Percentiles rank a stretch among this genome's conserved stretches.
Evolutionary conservation across 805 yeast genomes (phyloP).

Genomic region (Wickerhamomyces sydowiorum): DNA sequence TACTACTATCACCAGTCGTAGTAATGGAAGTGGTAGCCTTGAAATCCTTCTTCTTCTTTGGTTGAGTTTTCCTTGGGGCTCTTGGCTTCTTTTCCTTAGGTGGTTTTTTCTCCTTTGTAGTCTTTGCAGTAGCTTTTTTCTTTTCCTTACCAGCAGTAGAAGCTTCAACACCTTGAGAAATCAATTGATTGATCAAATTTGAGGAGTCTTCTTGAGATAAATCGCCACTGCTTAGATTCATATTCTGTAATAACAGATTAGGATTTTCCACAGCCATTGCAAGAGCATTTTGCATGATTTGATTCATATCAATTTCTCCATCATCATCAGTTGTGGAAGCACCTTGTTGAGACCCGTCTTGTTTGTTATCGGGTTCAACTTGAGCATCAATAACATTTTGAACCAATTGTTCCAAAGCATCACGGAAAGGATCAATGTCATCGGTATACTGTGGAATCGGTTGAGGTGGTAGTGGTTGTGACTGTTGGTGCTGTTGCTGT

Average conservation of each 20-base stretch:
- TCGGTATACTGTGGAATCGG: background rate
- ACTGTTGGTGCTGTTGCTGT: conserved; percentile 5
- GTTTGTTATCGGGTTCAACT: conserved; percentile 8
- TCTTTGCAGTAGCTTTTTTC: conserved; percentile 11
- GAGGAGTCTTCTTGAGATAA: conserved; percentile 5
- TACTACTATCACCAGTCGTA: conserved; percentile 1
- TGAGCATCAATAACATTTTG: conserved; percentile 44
- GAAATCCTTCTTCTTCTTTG: conserved; percentile 21
- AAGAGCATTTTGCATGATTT: conserved; percentile 71
- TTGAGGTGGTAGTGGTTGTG: background rate
- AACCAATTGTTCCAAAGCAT: conserved; percentile 51
- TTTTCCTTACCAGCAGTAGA: conserved; percentile 7
- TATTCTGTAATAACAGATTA: conserved; percentile 31
- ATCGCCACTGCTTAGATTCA: conserved; percentile 20
- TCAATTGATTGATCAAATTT: conserved; percentile 14
- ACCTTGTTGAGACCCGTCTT: background rate
- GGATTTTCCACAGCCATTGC: conserved; percentile 71
- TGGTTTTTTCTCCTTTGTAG: conserved; percentile 19
- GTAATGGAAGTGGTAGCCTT: conserved; percentile 17
- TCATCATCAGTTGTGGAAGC: conserved; percentile 17
- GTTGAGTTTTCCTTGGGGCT: conserved; percentile 20
- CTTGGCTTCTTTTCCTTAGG: conserved; percentile 22
- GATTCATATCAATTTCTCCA: conserved; percentile 59
- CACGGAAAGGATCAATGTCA: conserved; percentile 35
- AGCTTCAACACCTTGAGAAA: conserved; percentile 20